Base-by-base conservation (phyloP, 1,139 yeast genomes). In the Candida gigantensis region DNA sequence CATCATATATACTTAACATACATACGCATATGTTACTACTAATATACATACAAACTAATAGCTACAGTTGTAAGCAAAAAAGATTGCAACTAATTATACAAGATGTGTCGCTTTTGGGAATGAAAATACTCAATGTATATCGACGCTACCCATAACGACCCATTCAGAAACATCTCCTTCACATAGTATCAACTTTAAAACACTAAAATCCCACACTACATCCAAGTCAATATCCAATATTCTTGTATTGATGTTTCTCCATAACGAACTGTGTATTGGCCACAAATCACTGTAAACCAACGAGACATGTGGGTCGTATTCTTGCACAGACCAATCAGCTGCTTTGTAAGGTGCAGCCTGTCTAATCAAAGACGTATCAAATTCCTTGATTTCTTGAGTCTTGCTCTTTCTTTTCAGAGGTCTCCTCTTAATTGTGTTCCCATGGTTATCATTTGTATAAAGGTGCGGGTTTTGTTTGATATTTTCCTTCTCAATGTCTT, bases 151-250 rank as follows among this genome's bases (percentile, higher is more conserved):
- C 44, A 85, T 63, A 1, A 74, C 76, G 29, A 74, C 62, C 95
- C 95, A 86, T 40, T 82, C 79, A 33, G 68, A 73, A 2, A 83
- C 83, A 6, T 82, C 85, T 0, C 95, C 95, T 49, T 82, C 89
- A 52, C 92, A 84, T 9, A 70, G 64, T 4, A 86, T 88, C 35
- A 86, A 69, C 46, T 82, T 77, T 48, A 86, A 66, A 2, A 81
- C 77, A 0, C 94, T 92, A 7, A 81, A 81, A 34, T 72, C 73
- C 88, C 88, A 82, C 25, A 68, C 74, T 28, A 60, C 50, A 40
- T 68, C 74, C 42, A 71, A 65, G 41, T 74, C 66, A 20, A 67
- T 71, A 55, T 85, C 95, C 47, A 73, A 79, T 16, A 85, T 69
- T 42, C 95, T 62, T n/a, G 84, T 81, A 41, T 75, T 76, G 27